Evolutionary conservation across 2,329 filamentous ascomycete species (phyloP), one percentile per base, ranked within the genome.

Genomic region (Phyllosticta ampelicida): DNA sequence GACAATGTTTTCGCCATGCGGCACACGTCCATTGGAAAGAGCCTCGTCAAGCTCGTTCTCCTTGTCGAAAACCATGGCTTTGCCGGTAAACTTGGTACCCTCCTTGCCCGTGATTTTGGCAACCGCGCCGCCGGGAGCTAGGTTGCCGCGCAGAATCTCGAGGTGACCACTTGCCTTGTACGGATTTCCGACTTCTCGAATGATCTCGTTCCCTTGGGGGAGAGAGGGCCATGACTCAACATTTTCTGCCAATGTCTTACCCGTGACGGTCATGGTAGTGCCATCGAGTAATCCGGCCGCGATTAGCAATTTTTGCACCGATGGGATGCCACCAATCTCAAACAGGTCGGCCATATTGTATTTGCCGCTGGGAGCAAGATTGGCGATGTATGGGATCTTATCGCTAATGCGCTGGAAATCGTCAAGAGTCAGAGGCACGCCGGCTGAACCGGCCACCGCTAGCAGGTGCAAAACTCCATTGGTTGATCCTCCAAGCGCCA

Each of bases 71-170:
- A 95, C 89, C 19, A 85, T 80, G 0, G 90, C 92, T 63, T 83
- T 84, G 53, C 92, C 92, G 0, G 80, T 86, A 73, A 97, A 97
- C 11, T 75, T 77, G 6, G 90, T 80, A 2, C 92, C 92, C 72
- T 97, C 92, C 71, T 96, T 96, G 36, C 92, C 92, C 0, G 92
- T 96, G 72, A 97, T 96, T 74, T 97, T 97, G 61, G 90, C 91
- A 1, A 97, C 91, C 0, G 91, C 88, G 30, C 92, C 92, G 10
- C 85, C 87, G 1, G 92, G 92, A 2, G 91, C 89, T 29, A 96
- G 80, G 70, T 95, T 96, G 19, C 92, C 92, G 60, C 83, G 82
- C 3, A 97, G 80, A 61, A 97, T 88, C 71, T 92, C 90, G 61
- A 97, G 81, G 71, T 97, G 92, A 50, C 92, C 92, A 0, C 85